These are phyloP conservation scores for Saccharomyces hybrid DNA, from an alignment of 1,139 yeast genomes.

Conservation along the genomic window DNA sequence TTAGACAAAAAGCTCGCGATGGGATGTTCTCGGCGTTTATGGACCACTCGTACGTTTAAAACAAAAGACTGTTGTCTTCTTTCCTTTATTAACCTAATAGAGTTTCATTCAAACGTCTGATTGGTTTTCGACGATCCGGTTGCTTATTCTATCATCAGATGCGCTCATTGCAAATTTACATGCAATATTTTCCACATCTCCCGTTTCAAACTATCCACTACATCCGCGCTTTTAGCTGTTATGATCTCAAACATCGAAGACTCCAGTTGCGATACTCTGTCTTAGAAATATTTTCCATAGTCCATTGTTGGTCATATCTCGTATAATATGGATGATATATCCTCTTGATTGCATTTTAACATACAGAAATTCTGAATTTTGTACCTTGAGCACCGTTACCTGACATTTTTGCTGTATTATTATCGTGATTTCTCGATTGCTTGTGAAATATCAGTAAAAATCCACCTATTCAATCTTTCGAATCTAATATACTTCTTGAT, in stretches of 20 bases:
- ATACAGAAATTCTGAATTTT: conserved; percentile 98
- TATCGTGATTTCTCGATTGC: conserved; percentile 1
- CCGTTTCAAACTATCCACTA: too few species aligned
- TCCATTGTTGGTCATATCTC: neutral
- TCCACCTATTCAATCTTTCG: neutral
- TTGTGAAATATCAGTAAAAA: neutral
- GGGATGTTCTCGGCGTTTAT: neutral
- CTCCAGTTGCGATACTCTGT: neutral
- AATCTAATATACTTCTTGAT: neutral
- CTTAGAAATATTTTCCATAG: neutral
- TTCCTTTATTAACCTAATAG: too few species aligned
- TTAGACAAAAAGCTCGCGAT: neutral
- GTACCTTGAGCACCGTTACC: conserved; percentile 98
- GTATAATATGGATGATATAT: neutral
- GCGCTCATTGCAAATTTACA: too few species aligned
- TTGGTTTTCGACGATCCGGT: too few species aligned
- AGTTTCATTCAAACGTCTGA: too few species aligned
- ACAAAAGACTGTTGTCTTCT: too few species aligned
- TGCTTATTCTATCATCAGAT: too few species aligned
- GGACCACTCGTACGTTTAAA: too few species aligned
- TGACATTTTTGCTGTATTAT: conserved; percentile 46
- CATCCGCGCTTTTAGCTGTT: too few species aligned
- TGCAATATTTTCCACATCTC: too few species aligned
- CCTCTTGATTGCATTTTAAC: conserved; percentile 32
- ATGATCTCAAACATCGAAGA: too few species aligned